Evolutionary conservation across 2,329 filamentous ascomycete species (phyloP), one percentile per base, ranked within the genome.

Genomic region (Hymenoscyphus fructigenus): DNA sequence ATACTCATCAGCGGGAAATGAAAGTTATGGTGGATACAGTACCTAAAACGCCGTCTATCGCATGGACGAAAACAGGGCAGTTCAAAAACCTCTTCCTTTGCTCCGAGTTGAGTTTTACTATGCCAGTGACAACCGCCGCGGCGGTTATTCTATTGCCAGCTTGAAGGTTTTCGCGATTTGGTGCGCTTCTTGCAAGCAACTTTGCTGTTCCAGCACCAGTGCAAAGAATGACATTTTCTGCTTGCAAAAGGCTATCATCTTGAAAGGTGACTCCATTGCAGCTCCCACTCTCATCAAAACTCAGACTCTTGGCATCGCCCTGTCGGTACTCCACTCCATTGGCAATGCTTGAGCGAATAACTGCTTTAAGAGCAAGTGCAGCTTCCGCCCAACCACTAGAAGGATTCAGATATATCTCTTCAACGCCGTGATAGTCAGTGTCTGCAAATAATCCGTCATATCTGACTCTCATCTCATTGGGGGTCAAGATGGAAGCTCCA

Each of bases 181-280:
- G 79, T 0, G 81, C 82, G 58, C 82, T 82, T 15, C 83, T 80
- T 32, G 83, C 82, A 60, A 88, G 78, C 17, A 88, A 71, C 32
- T 79, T 75, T 41, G 82, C 82, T 5, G 85, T 87, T 74, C 84
- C 83, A 3, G 85, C 85, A 14, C 85, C 86, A 0, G 85, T 83
- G 50, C 80, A 81, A 36, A 88, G 71, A 12, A 88, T 73, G 20
- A 85, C 76, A 69, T 83, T 83, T 61, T 84, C 80, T 1, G 85
- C 87, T 14, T 70, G 75, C 60, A 84, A 76, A 1, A 75, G 71
- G 26, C 76, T 73, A 1, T 85, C 86, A 67, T 80, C 78, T 44
- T 72, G 76, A 7, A 83, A 79, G 36, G 74, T 72, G 17, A 88
- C 81, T 20, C 87, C 87, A 4, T 71, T 74, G 69, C 82, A 84